phyloP scores from a whole-genome alignment of 768 basidiomycete species.

The Atractiella rhizophila region DNA sequence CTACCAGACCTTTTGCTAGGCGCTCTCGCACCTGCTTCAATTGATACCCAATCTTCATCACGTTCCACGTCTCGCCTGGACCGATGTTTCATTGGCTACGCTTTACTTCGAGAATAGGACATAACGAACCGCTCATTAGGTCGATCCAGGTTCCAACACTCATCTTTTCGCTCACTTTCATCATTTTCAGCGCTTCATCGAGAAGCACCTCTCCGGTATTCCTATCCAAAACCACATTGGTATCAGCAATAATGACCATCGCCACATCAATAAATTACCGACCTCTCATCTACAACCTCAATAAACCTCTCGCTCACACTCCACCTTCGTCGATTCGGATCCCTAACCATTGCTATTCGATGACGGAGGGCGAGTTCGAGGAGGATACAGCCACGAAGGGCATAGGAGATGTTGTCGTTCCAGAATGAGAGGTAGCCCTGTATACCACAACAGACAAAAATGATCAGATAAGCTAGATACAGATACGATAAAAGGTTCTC shows the following conservation, averaged over 20 bases:
- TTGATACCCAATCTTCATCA: slow-evolving; percentile 98
- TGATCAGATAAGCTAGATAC: no score
- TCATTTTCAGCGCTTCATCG: slow-evolving; percentile 87
- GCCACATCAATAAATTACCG: neutral
- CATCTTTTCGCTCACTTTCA: slow-evolving; percentile 53
- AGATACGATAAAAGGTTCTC: no score
- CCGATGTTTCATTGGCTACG: neutral
- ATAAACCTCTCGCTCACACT: slow-evolving; percentile 43
- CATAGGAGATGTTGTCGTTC: slow-evolving; percentile 99
- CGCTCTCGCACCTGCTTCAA: slow-evolving; percentile 95
- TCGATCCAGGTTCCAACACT: slow-evolving; percentile 83
- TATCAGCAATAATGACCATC: neutral
- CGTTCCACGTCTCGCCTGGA: slow-evolving; percentile 95
- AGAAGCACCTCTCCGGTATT: slow-evolving; percentile 89
- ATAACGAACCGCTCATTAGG: slow-evolving; percentile 55
- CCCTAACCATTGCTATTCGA: slow-evolving; percentile 69
- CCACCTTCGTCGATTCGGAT: slow-evolving; percentile 46
- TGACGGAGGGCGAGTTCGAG: slow-evolving; percentile 88
- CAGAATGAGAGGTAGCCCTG: slow-evolving; percentile 91
- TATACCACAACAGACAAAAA: neutral
- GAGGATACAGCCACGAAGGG: slow-evolving; percentile 89
- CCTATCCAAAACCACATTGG: slow-evolving; percentile 51
- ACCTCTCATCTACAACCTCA: neutral
- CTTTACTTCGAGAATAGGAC: neutral
- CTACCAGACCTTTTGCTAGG: slow-evolving; percentile 83